Evolutionary conservation across 306 rosid genomes (phyloP).

Genomic region (Vachellia collinsii): DNA sequence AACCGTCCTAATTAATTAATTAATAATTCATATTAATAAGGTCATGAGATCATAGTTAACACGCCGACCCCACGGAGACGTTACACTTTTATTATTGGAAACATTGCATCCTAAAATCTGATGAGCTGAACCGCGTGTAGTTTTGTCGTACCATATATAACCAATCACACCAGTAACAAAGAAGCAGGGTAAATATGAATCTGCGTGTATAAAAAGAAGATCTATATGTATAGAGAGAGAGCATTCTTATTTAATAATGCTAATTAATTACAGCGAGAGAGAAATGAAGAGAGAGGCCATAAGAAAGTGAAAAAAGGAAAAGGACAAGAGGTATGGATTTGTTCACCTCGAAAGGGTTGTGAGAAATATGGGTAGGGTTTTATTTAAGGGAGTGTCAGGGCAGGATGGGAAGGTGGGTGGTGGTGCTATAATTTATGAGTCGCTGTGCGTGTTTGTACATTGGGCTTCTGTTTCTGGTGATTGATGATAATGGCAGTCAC

Average conservation of each 20-base stretch:
- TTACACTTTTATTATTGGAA: background rate
- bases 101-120: background rate
- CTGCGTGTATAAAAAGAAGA: background rate
- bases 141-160: background rate
- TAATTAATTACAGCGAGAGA: background rate
- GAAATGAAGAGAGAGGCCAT: background rate
- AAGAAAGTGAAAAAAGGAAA: background rate
- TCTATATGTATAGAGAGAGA: background rate
- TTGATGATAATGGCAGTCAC: slow-evolving; percentile 56
- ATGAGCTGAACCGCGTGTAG: background rate
- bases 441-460: slow-evolving; percentile 40
- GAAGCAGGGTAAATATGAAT: background rate
- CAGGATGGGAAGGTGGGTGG: slow-evolving; percentile 47
- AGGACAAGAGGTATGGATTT: slow-evolving; percentile 13
- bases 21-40: background rate
- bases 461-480: slow-evolving; percentile 43
- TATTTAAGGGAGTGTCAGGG: slow-evolving; percentile 57
- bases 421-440: slow-evolving; percentile 54
- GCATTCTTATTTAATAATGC: background rate
- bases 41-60: background rate
- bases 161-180: background rate
- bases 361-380: slow-evolving; percentile 2
- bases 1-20: background rate
- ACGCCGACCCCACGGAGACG: background rate
- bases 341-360: slow-evolving; percentile 25